Evolutionary conservation across 2,329 filamentous ascomycete genomes (phyloP), one percentile per base, ranked within the genome.

Genomic region (Pyricularia pennisetigena): DNA sequence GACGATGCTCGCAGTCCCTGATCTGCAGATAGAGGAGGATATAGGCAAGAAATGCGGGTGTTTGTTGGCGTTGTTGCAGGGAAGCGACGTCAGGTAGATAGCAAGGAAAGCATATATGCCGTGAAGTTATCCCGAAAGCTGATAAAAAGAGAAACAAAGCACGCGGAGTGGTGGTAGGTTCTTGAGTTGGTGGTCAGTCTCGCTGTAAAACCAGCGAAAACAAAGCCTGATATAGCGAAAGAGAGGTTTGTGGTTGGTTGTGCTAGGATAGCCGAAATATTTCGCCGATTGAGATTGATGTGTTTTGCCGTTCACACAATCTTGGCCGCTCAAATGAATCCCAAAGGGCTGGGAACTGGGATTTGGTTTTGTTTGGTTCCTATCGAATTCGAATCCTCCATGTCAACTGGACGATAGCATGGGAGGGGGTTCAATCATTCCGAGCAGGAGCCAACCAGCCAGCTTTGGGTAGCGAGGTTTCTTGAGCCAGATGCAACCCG

Each of bases 211-310:
- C 41, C 41, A 49, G 41, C 16, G 41, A 49, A 49, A 35, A 7
- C 12, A 35, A 14, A 49, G 41, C 41, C 41, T 49, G 41, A 49
- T 49, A 49, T 49, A 49, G 41, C 41, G 41, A 49, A 49, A 28
- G 68, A 26, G 28, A 20, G 16, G 12, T 59, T 35, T 30, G 64
- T 49, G 41, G 49, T 59, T 66, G 66, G 64, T 67, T 64, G 23
- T 41, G 66, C 57, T 54, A 69, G 69, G 32, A 41, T 26, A 67
- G 69, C 69, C 68, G 69, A 64, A 69, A 67, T 67, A 67, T 67
- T 67, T 67, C 65, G 65, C 65, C 65, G 41, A 49, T 49, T 49
- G 41, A 49, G 8, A n/a, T n/a, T n/a, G 32, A 35, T 14, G 14
- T 49, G 41, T 49, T 49, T 49, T 49, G 41, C 41, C 41, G 41